Percentiles rank a stretch among this genome's conserved stretches.
Conservation (phyloP, 768 basidiomycete genomes). For the Podaxis carcinomalis region DNA sequence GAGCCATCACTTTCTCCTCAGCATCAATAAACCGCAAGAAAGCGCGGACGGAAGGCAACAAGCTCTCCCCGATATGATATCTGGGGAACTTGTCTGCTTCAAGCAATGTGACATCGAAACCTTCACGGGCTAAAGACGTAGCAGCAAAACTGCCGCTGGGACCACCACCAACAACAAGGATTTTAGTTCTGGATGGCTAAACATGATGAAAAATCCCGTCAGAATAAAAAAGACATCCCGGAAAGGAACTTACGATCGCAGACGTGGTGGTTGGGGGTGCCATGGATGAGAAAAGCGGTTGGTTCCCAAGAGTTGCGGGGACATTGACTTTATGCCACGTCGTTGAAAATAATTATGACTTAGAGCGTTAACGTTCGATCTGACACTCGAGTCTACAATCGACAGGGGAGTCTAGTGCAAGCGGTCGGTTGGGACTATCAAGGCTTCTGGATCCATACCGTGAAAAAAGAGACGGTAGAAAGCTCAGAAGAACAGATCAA, state of each 20-base stretch:
- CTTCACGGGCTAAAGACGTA: slow-evolving; percentile 51
- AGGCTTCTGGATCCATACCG: too few relatives aligned
- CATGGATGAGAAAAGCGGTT: background rate
- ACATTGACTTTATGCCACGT: background rate
- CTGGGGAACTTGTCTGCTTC: slow-evolving; percentile 56
- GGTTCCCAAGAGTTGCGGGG: background rate
- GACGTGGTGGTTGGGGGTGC: background rate
- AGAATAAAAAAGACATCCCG: background rate
- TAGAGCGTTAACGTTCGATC: too few relatives aligned
- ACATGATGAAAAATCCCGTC: background rate
- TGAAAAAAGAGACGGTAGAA: too few relatives aligned
- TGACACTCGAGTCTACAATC: too few relatives aligned
- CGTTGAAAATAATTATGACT: background rate
- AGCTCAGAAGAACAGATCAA: too few relatives aligned
- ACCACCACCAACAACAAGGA: slow-evolving; percentile 55
- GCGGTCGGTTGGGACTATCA: too few relatives aligned
- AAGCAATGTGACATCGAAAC: slow-evolving; percentile 50
- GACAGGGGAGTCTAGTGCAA: too few relatives aligned
- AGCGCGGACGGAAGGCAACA: slow-evolving; percentile 32
- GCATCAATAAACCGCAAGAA: slow-evolving; percentile 34
- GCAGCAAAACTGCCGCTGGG: slow-evolving; percentile 58
- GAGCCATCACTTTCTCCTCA: slow-evolving; percentile 24
- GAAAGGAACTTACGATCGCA: background rate
- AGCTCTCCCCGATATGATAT: slow-evolving; percentile 38
- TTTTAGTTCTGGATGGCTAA: slow-evolving; percentile 23